Percentiles rank a stretch among this genome's conserved stretches.
phyloP scores from a whole-genome alignment of 176 grass and related monocot genomes.

The Puya raimondii region DNA sequence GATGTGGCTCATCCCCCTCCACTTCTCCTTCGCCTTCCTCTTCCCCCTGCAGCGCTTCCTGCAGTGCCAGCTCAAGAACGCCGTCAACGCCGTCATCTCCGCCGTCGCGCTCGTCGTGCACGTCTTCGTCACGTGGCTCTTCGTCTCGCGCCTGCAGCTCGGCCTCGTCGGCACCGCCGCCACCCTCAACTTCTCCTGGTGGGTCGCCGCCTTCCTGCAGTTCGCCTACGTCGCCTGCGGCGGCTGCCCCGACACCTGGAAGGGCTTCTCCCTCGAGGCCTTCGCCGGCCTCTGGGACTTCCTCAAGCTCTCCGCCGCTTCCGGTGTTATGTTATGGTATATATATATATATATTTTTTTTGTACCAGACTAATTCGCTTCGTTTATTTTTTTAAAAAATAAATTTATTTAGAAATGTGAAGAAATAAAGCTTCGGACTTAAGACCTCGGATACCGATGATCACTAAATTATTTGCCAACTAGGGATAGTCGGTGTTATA shows the following conservation, averaged over 20 bases:
- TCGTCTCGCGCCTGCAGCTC: slow-evolving; percentile 41
- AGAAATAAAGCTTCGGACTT: no score
- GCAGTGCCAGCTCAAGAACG: slow-evolving; percentile 93
- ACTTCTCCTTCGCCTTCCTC: slow-evolving; percentile 85
- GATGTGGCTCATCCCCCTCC: slow-evolving; percentile 86
- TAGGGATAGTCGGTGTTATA: no score
- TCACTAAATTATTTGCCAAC: no score
- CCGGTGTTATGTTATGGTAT: slow-evolving; percentile 87
- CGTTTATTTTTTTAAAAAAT: no score
- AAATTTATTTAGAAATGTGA: no score
- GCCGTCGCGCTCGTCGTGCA: slow-evolving; percentile 48
- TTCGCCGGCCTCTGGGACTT: slow-evolving; percentile 72
- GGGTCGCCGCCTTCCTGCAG: slow-evolving; percentile 36
- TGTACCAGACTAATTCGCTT: no score
- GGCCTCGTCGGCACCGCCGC: slow-evolving; percentile 60
- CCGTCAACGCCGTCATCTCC: slow-evolving; percentile 37
- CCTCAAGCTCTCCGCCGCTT: slow-evolving; percentile 65
- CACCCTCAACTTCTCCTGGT: slow-evolving; percentile 96
- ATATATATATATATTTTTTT: not conserved
- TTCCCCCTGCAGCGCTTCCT: slow-evolving; percentile 93
- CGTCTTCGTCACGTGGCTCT: slow-evolving; percentile 63
- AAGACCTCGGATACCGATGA: no score
- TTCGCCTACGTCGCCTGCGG: slow-evolving; percentile 54
- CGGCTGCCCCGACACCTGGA: slow-evolving; percentile 73
- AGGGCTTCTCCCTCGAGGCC: slow-evolving; percentile 75